Base-by-base conservation (phyloP, 1,284 basidiomycete genomes). In the Caloboletus firmus region DNA sequence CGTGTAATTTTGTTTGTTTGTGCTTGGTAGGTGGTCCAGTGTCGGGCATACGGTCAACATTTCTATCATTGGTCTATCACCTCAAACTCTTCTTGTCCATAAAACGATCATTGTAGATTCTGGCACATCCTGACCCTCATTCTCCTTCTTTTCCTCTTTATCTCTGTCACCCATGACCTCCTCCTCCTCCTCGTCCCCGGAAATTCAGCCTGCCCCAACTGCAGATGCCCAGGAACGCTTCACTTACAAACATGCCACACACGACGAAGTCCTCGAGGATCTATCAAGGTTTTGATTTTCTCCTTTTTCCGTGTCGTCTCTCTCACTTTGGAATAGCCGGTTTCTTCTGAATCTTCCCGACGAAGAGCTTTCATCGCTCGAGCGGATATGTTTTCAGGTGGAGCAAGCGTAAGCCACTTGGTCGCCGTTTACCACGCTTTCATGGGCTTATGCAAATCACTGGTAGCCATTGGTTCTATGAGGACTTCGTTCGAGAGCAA, bases 311-410 rank as follows among this genome's bases (percentile, higher is more conserved):
- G 47, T 9, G 11, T 39, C 22, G 41, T 46, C 52, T 52, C 34
- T 43, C 65, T 61, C 39, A 61, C 50, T 39, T 49, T 47, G 43
- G 43, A 32, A 6, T 60, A 93, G 91, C 71, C 91, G 97, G 45
- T 99, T 99, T 73, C 93, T 99, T 64, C 82, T 98, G 62, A 99
- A 99, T 73, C 83, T 99, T 50, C 97, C 97, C 6, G 88, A 92
- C 59, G 90, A 93, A 66, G 97, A 99, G 75, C 84, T 96, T 56
- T 83, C 84, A 49, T 93, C 90, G 22, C 80, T 98, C 57, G 94
- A 97, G 70, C 85, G 97, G 59, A 87, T 99, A 66, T 98, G 94
- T 76, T 99, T 99, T 76, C 97, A 99, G 75, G 94, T 98, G 55
- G 97, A 99, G 75, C 95, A 98, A 81, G 97, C 97, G 92, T 97